phyloP scores from a whole-genome alignment of 192 early-diverging fungal species.

The Umbelopsis sp. region DNA sequence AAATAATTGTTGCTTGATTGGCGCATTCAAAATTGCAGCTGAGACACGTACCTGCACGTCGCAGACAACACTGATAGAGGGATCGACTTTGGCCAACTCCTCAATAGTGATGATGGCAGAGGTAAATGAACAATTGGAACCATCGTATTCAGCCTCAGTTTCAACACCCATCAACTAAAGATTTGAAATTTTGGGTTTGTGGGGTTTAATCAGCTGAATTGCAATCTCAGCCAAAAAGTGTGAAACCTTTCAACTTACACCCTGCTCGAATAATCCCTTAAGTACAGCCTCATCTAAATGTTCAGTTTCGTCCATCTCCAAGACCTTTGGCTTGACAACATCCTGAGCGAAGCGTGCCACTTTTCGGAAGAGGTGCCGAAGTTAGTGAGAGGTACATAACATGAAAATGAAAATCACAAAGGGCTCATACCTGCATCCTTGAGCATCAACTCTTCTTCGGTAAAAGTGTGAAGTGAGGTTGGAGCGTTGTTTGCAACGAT shows the following conservation, averaged over 20 bases:
- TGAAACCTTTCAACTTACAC: constrained; percentile 58
- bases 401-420: not conserved
- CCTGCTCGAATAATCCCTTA: constrained; percentile 86
- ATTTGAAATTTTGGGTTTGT: not conserved
- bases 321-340: constrained; percentile 81
- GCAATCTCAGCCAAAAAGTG: not conserved
- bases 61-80: constrained; percentile 86
- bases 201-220: constrained; percentile 7
- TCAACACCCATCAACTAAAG: constrained; percentile 92
- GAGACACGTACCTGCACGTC: constrained; percentile 74
- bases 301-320: constrained; percentile 92
- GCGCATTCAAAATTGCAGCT: not conserved
- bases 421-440: constrained; percentile 65
- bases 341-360: constrained; percentile 86
- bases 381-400: not conserved
- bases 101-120: constrained; percentile 87
- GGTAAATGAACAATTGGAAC: constrained; percentile 80
- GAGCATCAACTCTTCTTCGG: constrained; percentile 88
- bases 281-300: constrained; percentile 76
- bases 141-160: constrained; percentile 77
- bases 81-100: constrained; percentile 95
- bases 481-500: constrained; percentile 42
- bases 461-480: constrained; percentile 78
- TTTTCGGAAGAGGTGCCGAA: constrained; percentile 22
- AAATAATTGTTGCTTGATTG: not conserved